Base-by-base conservation (phyloP, 306 rosid species). In the Mucuna pruriens region DNA sequence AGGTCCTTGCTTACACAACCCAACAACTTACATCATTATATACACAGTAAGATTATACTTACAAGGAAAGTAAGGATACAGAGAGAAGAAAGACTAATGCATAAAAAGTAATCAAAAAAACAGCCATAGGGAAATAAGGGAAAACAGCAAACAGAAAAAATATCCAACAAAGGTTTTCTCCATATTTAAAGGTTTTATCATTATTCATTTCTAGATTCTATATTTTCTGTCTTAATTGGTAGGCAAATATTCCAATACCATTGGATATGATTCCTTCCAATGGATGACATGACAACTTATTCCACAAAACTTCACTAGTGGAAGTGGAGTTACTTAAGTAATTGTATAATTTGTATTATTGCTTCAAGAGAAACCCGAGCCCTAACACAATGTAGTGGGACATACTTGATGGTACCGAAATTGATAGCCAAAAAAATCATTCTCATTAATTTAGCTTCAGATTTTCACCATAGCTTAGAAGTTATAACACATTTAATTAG, bases 191-290 rank as follows among this genome's bases (percentile, higher is more conserved):
- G 11, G 66, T 70, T 55, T 69, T 58, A 55, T 33, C 66, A 54
- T 22, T 16, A 69, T 58, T 79, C 49, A 69, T 51, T 48, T 62
- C 57, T 46, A 74, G 70, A 74, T 81, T 89, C 70, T 36, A 34
- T 2, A 61, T 3, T 15, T 64, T 62, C 5, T 26, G 79, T 74
- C 76, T 78, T 70, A 76, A 71, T 33, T 46, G 87, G 52, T 62
- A 34, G 11, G 39, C 5, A 68, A 79, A 31, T 64, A 25, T 51
- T 82, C 68, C 58, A 72, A 6, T 52, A 45, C 66, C 69, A 46
- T 52, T 55, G 87, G 51, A 90, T 85, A 80, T 90, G 84, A 74
- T 75, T 63, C 86, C 75, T 71, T 70, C 76, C 61, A 46, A 62
- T 78, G 85, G 86, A 72, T 45, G 84, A 64, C 13, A 58, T 36